A percentile compares a stretch with the other conserved stretches of the same genome.
These are phyloP conservation scores for Moesziomyces parantarcticus DNA, from an alignment of 1,284 basidiomycete genomes.

Conservation along the genomic window DNA sequence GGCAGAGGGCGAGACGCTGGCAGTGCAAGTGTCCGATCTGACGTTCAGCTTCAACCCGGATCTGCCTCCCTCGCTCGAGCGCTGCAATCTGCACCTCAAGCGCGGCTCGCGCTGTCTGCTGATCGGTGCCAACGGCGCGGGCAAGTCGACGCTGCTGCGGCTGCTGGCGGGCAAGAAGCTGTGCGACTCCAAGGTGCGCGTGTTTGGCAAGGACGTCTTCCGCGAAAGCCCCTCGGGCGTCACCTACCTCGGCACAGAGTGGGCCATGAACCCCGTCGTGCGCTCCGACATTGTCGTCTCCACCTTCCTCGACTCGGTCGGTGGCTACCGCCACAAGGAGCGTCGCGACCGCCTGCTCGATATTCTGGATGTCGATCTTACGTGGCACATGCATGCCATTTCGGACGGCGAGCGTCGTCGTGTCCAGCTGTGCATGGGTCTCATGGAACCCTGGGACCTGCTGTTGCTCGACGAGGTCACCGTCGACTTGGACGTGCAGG, in stretches of 20 bases:
- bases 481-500: constrained; percentile 97
- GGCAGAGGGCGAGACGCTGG: constrained; percentile 35
- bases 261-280: constrained; percentile 97
- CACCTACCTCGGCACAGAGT: constrained; percentile 81
- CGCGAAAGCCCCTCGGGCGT: constrained; percentile 60
- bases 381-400: constrained; percentile 84
- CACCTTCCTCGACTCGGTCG: constrained; percentile 82
- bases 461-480: constrained; percentile 96
- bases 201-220: constrained; percentile 66
- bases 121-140: constrained; percentile 74
- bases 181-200: constrained; percentile 54
- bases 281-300: constrained; percentile 72
- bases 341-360: constrained; percentile 86
- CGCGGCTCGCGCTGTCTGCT: constrained; percentile 62
- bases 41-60: constrained; percentile 56
- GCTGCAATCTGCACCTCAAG: constrained; percentile 57
- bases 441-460: constrained; percentile 95
- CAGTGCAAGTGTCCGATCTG: constrained; percentile 62
- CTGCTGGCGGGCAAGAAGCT: constrained; percentile 86
- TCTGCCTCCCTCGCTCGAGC: constrained; percentile 53
- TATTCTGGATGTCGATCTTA: constrained; percentile 88
- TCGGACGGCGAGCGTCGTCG: constrained; percentile 94
- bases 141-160: constrained; percentile 93
- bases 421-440: constrained; percentile 94
- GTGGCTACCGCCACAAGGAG: constrained; percentile 91